These are phyloP conservation scores for Phylloporus arenicola DNA, from an alignment of 768 basidiomycete genomes.

Conservation along the genomic window DNA sequence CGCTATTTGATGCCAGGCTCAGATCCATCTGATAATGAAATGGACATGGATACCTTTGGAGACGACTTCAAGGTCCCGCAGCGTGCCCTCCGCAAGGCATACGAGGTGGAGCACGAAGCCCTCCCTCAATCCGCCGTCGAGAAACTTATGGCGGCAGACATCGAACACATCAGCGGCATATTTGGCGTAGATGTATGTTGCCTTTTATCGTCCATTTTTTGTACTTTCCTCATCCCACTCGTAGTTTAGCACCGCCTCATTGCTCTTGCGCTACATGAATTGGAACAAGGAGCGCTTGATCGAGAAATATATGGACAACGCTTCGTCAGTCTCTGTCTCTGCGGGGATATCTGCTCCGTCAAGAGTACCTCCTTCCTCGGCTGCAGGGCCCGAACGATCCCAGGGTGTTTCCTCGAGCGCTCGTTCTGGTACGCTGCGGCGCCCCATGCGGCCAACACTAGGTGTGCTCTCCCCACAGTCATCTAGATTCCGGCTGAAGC, in stretches of 20 bases:
- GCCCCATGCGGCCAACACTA: conserved; percentile 27
- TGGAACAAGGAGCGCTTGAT: conserved; percentile 98
- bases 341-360: conserved; percentile 60
- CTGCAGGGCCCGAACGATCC: conserved; percentile 30
- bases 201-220: conserved; percentile 1
- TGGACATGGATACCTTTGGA: conserved; percentile 62
- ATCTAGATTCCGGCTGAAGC: background rate
- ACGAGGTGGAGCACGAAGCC: conserved; percentile 81
- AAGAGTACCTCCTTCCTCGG: conserved; percentile 18
- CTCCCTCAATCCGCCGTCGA: conserved; percentile 70
- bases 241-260: conserved; percentile 63
- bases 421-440: conserved; percentile 23
- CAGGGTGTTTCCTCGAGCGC: conserved; percentile 24
- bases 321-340: conserved; percentile 58
- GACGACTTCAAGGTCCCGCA: conserved; percentile 58
- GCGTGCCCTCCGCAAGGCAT: conserved; percentile 60
- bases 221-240: background rate
- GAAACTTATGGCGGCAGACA: conserved; percentile 68
- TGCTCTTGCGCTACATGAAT: conserved; percentile 74
- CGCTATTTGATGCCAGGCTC: conserved; percentile 28
- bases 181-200: conserved; percentile 82
- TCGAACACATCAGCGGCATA: conserved; percentile 84
- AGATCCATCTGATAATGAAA: conserved; percentile 51
- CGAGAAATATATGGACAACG: conserved; percentile 96
- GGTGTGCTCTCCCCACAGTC: conserved; percentile 7